A percentile compares a stretch with the other conserved stretches of the same genome.
Conservation (phyloP, 1,139 yeast genomes). For the Hansenula sp. region DNA sequence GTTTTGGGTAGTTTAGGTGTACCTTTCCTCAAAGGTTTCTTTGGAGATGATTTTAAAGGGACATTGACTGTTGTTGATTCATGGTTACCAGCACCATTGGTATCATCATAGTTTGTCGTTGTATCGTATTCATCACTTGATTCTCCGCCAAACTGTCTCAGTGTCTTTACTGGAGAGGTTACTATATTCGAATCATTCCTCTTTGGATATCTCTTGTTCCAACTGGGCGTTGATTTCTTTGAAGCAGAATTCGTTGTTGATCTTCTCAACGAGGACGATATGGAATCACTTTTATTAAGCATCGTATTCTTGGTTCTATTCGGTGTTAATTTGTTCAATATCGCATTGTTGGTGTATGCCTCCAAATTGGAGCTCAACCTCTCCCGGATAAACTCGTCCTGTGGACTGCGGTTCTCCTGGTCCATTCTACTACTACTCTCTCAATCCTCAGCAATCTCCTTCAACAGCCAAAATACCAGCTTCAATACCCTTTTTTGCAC, state of each 20-base stretch:
- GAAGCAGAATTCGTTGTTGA: background rate
- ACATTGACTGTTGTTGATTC: conserved; percentile 9
- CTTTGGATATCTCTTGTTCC: conserved; percentile 4
- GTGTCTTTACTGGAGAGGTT: conserved; percentile 18
- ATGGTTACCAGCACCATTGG: background rate
- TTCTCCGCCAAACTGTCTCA: conserved; percentile 8
- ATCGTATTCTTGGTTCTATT: conserved; percentile 2
- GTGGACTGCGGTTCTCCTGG: background rate
- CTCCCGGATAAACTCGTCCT: background rate
- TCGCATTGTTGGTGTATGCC: background rate
- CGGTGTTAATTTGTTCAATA: conserved; percentile 12
- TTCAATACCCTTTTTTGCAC: background rate
- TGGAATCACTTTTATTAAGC: background rate
- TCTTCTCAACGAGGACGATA: background rate
- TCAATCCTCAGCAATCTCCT: no score
- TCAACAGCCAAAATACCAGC: no score
- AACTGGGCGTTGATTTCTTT: background rate
- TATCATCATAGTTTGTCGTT: conserved; percentile 1
- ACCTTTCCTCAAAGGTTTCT: conserved; percentile 16
- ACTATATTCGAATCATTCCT: conserved; percentile 16
- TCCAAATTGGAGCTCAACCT: background rate
- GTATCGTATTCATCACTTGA: conserved; percentile 10
- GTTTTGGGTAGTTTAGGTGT: conserved; percentile 12
- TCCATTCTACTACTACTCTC: background rate
- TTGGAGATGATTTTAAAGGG: conserved; percentile 17